A percentile compares a stretch with the other conserved stretches of the same genome.
These are phyloP conservation scores for Aspergillus quadricinctus DNA, from an alignment of 2,329 filamentous ascomycete genomes.

Conservation along the genomic window DNA sequence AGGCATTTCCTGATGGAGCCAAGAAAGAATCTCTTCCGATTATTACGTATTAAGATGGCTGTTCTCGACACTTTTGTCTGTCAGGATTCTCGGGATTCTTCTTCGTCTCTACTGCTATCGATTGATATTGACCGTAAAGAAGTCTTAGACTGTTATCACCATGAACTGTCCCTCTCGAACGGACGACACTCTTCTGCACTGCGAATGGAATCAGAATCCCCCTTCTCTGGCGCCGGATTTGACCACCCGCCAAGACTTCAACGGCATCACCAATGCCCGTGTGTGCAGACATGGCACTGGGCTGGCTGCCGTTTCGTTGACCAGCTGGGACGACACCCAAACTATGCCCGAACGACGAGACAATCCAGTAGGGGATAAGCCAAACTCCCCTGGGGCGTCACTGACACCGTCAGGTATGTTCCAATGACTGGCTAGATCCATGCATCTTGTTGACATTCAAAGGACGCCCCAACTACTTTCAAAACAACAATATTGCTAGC, in stretches of 20 bases:
- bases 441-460: not conserved
- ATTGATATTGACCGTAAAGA: not conserved
- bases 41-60: not conserved
- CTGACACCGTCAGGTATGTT: constrained; percentile 28
- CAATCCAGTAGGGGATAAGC: constrained; percentile 5
- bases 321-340: not conserved
- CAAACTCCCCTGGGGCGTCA: constrained; percentile 14
- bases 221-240: constrained; percentile 46
- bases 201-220: constrained; percentile 53
- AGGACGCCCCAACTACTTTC: constrained; percentile 19
- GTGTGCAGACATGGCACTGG: constrained; percentile 28
- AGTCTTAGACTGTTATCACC: not conserved
- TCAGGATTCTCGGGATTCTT: not conserved
- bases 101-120: not conserved
- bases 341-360: not conserved
- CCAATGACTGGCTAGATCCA: not conserved
- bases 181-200: constrained; percentile 46
- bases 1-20: not conserved
- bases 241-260: constrained; percentile 54
- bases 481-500: constrained; percentile 2
- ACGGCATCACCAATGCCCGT: constrained; percentile 52
- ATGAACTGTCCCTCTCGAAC: constrained; percentile 57
- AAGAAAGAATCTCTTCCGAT: not conserved
- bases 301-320: not conserved
- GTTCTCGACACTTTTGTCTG: not conserved